Conservation (phyloP, 2,329 filamentous ascomycete genomes). For the Fusarium sp. region DNA sequence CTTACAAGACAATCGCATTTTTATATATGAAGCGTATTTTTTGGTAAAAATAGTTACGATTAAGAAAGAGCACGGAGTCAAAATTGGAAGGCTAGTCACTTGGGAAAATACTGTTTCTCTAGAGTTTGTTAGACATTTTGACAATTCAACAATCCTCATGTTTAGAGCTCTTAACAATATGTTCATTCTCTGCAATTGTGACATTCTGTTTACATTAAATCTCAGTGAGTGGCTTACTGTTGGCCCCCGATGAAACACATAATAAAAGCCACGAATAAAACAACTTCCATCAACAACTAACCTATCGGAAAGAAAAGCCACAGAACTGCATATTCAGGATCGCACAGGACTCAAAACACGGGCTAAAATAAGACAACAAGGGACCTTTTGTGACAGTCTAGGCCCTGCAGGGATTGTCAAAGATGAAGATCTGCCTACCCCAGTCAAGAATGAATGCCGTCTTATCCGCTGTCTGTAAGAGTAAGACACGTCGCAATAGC, state of each 20-base stretch:
- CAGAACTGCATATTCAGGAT: background rate
- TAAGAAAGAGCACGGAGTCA: constrained; percentile 15
- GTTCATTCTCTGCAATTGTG: background rate
- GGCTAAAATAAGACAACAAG: constrained; percentile 14
- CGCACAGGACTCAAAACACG: constrained; percentile 16
- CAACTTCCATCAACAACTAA: background rate
- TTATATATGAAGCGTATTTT: constrained; percentile 34
- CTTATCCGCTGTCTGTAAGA: constrained; percentile 18
- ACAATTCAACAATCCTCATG: constrained; percentile 22
- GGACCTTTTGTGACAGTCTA: constrained; percentile 28
- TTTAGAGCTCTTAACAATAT: constrained; percentile 15
- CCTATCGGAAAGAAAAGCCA: constrained; percentile 15
- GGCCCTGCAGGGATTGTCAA: constrained; percentile 12
- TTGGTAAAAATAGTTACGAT: constrained; percentile 23
- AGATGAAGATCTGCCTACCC: constrained; percentile 28
- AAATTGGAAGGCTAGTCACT: constrained; percentile 7
- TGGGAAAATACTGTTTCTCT: constrained; percentile 12
- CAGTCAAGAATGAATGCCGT: constrained; percentile 20
- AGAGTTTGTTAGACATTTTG: constrained; percentile 21
- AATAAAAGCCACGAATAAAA: constrained; percentile 1
- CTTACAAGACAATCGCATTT: constrained; percentile 39
- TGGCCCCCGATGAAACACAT: constrained; percentile 6
- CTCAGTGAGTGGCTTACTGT: background rate
- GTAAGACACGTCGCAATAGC: constrained; percentile 10
- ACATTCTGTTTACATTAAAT: background rate